phyloP scores from a whole-genome alignment of 192 early-diverging fungal species.

The Physocladia obscura region DNA sequence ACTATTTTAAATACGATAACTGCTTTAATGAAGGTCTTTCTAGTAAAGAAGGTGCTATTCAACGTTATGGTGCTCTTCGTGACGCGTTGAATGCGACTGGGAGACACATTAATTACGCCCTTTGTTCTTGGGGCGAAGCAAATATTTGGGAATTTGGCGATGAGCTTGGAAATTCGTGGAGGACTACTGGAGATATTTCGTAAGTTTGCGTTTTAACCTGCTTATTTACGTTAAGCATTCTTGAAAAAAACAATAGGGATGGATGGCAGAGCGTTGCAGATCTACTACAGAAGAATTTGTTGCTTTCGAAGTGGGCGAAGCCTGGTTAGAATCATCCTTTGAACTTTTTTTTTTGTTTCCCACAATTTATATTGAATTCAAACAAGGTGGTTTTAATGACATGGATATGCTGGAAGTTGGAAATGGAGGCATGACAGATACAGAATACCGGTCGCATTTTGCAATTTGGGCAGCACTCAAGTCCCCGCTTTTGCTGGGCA shows the following conservation, averaged over 20 bases:
- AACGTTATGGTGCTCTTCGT: conserved; percentile 33
- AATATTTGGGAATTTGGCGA: conserved; percentile 43
- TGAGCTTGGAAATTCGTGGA: conserved; percentile 43
- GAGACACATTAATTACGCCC: conserved; percentile 44
- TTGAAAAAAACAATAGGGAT: neutral
- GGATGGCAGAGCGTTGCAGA: conserved; percentile 20
- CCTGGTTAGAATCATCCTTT: conserved; percentile 10
- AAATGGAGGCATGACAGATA: conserved; percentile 45
- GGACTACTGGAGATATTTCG: conserved; percentile 33
- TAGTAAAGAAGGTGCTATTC: conserved; percentile 13
- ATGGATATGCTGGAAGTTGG: conserved; percentile 62
- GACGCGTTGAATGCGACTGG: conserved; percentile 51
- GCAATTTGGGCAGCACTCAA: conserved; percentile 59
- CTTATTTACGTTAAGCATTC: neutral
- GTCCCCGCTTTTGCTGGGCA: conserved; percentile 59
- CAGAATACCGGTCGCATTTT: conserved; percentile 55
- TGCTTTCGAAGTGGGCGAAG: neutral
- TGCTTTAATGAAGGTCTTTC: conserved; percentile 47
- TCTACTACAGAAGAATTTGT: conserved; percentile 34
- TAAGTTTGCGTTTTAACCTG: neutral
- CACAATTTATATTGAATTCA: too few relatives aligned
- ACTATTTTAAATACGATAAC: conserved; percentile 66
- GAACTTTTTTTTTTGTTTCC: too few relatives aligned
- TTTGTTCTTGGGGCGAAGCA: conserved; percentile 54
- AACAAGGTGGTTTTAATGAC: conserved; percentile 51